Base-by-base conservation (phyloP, 1,284 basidiomycete species). In the Leccinum pachyderme region DNA sequence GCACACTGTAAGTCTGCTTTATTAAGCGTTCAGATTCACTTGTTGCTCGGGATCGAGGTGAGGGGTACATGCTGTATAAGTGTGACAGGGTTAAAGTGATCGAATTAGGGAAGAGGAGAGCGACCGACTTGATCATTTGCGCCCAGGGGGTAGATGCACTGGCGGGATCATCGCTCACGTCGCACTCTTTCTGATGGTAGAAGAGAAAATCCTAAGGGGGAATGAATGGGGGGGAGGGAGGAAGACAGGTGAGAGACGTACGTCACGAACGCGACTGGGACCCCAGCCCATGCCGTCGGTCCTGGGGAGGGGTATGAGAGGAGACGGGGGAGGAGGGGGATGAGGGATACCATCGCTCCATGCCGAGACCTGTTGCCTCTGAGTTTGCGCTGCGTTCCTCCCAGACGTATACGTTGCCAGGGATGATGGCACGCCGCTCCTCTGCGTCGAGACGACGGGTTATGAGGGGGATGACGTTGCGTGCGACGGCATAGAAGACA, bases 351-450 rank as follows among this genome's bases (percentile, higher is more conserved):
- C 87, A 89, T 64, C 89, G 77, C 65, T 91, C 89, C 84, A 91
- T 91, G 51, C 87, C 86, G 51, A 90, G 79, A 12, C 88, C 88
- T 13, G 86, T 86, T 28, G 85, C 83, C 63, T 91, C 89, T 13
- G 84, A 83, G 64, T 85, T 89, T 18, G 86, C 83, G 49, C 85
- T 84, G 63, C 86, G 84, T 63, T 91, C 89, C 68, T 91, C 89
- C 89, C 89, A 92, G 58, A 92, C 87, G 62, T 90, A 92, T 28
- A 91, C 86, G 61, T 89, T 88, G 41, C 89, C 89, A 3, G 88
- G 76, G 24, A 76, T 62, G 61, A 86, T 85, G 39, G 81, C 78
- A 49, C 81, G 75, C 33, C 84, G 77, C 62, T 85, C 89, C 64
- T 91, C 89, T 51, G 86, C 86, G 65, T 91, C 89, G 62, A 91